phyloP scores from a whole-genome alignment of 805 yeast genomes.

The Barnettozyma californica region DNA sequence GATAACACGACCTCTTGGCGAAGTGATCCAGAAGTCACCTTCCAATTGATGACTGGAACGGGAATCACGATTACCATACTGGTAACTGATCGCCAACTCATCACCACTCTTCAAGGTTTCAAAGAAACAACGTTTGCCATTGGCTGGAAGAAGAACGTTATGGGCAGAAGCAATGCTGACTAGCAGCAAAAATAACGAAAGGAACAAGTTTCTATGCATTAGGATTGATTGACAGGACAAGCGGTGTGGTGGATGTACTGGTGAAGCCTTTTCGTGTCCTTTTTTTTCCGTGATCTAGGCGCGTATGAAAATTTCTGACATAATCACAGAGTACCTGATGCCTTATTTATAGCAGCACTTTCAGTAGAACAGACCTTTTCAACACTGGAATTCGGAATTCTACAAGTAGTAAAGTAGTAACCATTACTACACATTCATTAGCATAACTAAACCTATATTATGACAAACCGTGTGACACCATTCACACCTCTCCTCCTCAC shows the following conservation, averaged over 20 bases:
- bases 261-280: constrained; percentile 5
- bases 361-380: neutral
- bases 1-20: constrained; percentile 40
- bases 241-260: neutral
- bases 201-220: constrained; percentile 3
- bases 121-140: constrained; percentile 83
- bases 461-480: constrained; percentile 8
- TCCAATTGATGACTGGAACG: constrained; percentile 59
- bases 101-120: constrained; percentile 81
- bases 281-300: constrained; percentile 1
- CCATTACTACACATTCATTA: neutral
- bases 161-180: constrained; percentile 45
- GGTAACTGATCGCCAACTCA: constrained; percentile 82
- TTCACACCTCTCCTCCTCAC: constrained; percentile 6
- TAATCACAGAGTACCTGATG: neutral
- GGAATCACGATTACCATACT: constrained; percentile 86
- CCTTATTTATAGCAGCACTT: neutral
- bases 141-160: constrained; percentile 75
- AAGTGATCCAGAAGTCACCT: constrained; percentile 49
- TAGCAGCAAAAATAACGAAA: constrained; percentile 6
- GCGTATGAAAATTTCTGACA: constrained; percentile 1
- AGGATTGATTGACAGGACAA: neutral
- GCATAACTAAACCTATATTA: constrained; percentile 11
- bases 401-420: neutral
- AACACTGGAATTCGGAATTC: too few relatives aligned